These are phyloP conservation scores for Vararia minispora DNA, from an alignment of 768 basidiomycete genomes.

Conservation along the genomic window DNA sequence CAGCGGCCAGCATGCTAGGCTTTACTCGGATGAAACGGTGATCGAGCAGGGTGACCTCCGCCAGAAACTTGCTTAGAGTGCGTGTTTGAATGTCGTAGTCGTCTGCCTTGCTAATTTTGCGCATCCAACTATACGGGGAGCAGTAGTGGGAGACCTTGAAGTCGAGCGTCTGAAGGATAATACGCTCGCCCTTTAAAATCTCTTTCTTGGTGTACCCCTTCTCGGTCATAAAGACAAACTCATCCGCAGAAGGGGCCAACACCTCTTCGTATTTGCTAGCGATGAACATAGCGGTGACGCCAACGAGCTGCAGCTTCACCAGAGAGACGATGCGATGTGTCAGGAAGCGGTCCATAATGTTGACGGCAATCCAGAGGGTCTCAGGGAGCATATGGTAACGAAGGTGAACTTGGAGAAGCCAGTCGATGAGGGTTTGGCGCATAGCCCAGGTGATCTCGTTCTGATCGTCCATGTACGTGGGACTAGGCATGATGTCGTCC, in stretches of 20 bases:
- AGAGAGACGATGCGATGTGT: slow-evolving; percentile 64
- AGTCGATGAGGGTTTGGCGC: slow-evolving; percentile 96
- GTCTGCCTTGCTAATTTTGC: slow-evolving; percentile 96
- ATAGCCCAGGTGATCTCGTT: slow-evolving; percentile 88
- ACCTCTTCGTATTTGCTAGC: slow-evolving; percentile 99
- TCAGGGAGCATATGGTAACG: slow-evolving; percentile 99
- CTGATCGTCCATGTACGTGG: slow-evolving; percentile 91
- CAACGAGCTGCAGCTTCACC: slow-evolving; percentile 87
- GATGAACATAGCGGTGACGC: slow-evolving; percentile 98
- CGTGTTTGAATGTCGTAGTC: slow-evolving; percentile 97
- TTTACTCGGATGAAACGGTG: slow-evolving; percentile 87
- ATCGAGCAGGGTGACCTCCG: slow-evolving; percentile 91
- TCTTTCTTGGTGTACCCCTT: slow-evolving; percentile 90
- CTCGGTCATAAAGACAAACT: slow-evolving; percentile 98
- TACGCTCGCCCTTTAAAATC: slow-evolving; percentile 95
- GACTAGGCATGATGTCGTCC: slow-evolving; percentile 83
- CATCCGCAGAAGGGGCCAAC: slow-evolving; percentile 92
- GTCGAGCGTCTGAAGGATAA: slow-evolving; percentile 89
- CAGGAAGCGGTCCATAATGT: slow-evolving; percentile 77
- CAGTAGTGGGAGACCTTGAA: slow-evolving; percentile 96
- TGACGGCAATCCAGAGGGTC: slow-evolving; percentile 98
- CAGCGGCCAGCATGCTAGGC: slow-evolving; percentile 87
- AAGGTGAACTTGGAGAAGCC: slow-evolving; percentile 95
- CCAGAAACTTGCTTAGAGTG: slow-evolving; percentile 94
- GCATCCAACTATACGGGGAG: slow-evolving; percentile 98